Evolutionary conservation across 1,284 basidiomycete species (phyloP).

Genomic region (Ganoderma sinense): DNA sequence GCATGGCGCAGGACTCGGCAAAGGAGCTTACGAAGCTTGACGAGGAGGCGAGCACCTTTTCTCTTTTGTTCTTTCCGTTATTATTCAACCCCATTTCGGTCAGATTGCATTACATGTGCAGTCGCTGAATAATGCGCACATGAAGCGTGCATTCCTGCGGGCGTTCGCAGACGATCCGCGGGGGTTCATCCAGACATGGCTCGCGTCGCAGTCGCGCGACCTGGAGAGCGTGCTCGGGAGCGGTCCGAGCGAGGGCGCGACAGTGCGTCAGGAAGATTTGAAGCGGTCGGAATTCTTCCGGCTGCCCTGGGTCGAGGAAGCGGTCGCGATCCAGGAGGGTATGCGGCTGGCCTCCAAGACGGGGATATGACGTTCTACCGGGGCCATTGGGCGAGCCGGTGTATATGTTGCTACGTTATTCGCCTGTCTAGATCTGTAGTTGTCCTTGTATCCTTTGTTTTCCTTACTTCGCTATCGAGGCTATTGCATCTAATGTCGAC

Average conservation of each 20-base stretch:
- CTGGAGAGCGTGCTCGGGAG: conserved; percentile 90
- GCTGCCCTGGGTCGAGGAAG: conserved; percentile 88
- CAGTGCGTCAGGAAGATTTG: conserved; percentile 87
- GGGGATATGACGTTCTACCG: conserved; percentile 26
- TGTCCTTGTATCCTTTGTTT: not conserved
- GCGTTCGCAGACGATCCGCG: conserved; percentile 85
- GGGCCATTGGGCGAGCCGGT: not conserved
- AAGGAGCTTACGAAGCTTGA: conserved; percentile 82
- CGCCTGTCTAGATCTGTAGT: conserved; percentile 6
- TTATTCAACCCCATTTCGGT: not conserved
- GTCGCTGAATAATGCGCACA: conserved; percentile 84
- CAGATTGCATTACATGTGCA: conserved; percentile 83
- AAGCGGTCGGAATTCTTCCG: conserved; percentile 90
- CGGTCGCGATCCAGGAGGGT: conserved; percentile 64
- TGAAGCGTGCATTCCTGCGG: conserved; percentile 88
- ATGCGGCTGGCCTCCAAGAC: conserved; percentile 55
- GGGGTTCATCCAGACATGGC: conserved; percentile 88
- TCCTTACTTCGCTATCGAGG: not conserved
- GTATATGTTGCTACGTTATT: not conserved
- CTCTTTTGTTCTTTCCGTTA: not conserved
- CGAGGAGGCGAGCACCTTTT: conserved; percentile 70
- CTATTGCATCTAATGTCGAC: not conserved
- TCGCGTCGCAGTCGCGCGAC: conserved; percentile 91
- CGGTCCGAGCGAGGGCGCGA: conserved; percentile 83
- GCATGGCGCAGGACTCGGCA: conserved; percentile 72